Percentiles rank a stretch among this genome's conserved stretches.
These are phyloP conservation scores for Leccinellum luteum DNA, from an alignment of 768 basidiomycete genomes.

Conservation along the genomic window DNA sequence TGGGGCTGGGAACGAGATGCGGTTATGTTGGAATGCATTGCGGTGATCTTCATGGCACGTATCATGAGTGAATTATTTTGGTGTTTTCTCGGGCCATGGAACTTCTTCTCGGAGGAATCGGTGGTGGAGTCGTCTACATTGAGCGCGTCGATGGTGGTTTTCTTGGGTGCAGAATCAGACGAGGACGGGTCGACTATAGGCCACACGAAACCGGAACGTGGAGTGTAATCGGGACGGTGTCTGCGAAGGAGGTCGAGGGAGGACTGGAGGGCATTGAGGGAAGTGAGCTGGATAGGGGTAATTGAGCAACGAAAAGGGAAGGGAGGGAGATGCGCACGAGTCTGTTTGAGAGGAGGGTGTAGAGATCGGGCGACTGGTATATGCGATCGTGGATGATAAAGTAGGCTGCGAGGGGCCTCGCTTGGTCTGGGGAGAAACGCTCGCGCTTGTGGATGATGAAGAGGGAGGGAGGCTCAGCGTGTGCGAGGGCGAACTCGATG, in stretches of 20 bases:
- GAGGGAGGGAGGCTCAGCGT: constrained; percentile 73
- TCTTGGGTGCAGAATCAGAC: constrained; percentile 42
- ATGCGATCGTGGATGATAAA: constrained; percentile 89
- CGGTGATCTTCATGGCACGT: constrained; percentile 80
- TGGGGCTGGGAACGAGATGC: constrained; percentile 39
- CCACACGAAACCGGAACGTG: constrained; percentile 82
- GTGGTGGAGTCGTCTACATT: constrained; percentile 19
- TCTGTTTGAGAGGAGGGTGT: constrained; percentile 80
- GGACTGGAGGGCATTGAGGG: constrained; percentile 67
- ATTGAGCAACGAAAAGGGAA: background rate
- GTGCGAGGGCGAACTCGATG: constrained; percentile 82
- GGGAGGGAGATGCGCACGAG: constrained; percentile 47
- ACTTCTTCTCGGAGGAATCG: constrained; percentile 20
- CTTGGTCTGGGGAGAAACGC: constrained; percentile 79
- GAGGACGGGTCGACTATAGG: constrained; percentile 64
- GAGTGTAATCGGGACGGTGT: constrained; percentile 79
- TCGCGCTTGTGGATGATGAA: constrained; percentile 92
- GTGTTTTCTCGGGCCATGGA: constrained; percentile 46
- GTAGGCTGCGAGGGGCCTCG: constrained; percentile 75
- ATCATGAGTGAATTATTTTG: constrained; percentile 68
- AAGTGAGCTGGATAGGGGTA: constrained; percentile 50
- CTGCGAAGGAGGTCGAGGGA: constrained; percentile 73
- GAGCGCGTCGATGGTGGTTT: constrained; percentile 29
- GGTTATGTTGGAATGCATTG: constrained; percentile 59
- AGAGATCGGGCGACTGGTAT: constrained; percentile 84